Percentiles rank a stretch among this genome's conserved stretches.
Conservation (phyloP, 179 eudicot species). For the Dionaea muscipula region DNA sequence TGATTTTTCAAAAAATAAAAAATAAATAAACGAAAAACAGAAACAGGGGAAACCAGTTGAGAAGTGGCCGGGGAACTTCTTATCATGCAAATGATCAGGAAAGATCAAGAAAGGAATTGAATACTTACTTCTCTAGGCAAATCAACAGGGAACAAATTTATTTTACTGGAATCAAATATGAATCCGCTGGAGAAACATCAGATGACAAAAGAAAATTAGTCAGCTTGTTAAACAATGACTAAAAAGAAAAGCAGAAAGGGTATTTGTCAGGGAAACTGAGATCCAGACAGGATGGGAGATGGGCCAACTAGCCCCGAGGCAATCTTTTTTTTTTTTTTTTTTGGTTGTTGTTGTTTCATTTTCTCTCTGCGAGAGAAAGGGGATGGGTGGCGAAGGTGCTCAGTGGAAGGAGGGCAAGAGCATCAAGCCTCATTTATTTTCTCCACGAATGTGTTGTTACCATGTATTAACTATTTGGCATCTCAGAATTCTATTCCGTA, state of each 20-base stretch:
- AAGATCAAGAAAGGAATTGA: conserved; percentile 2
- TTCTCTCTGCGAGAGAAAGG: too few relatives aligned
- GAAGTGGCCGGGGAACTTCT: not conserved
- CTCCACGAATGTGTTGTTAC: too few relatives aligned
- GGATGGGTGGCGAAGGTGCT: too few relatives aligned
- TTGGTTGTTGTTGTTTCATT: too few relatives aligned
- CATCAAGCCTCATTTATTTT: too few relatives aligned
- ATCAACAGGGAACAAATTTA: conserved; percentile 57
- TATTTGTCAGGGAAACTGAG: too few relatives aligned
- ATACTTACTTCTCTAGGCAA: conserved; percentile 40
- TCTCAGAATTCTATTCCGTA: too few relatives aligned
- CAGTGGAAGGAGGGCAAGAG: too few relatives aligned
- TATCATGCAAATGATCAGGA: not conserved
- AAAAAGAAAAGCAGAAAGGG: not conserved
- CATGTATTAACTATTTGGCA: too few relatives aligned
- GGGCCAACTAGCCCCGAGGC: too few relatives aligned
- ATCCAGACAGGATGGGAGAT: too few relatives aligned
- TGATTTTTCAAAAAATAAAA: not conserved
- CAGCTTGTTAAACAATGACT: not conserved
- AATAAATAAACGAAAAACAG: not conserved
- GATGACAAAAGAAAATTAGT: not conserved
- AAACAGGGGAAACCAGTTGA: not conserved
- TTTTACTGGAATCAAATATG: conserved; percentile 46
- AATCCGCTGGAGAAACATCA: conserved; percentile 40
- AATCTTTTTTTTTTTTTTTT: too few relatives aligned